Evolutionary conservation across 1,284 basidiomycete species (phyloP).

Genomic region (Mrakiaceae sp.): DNA sequence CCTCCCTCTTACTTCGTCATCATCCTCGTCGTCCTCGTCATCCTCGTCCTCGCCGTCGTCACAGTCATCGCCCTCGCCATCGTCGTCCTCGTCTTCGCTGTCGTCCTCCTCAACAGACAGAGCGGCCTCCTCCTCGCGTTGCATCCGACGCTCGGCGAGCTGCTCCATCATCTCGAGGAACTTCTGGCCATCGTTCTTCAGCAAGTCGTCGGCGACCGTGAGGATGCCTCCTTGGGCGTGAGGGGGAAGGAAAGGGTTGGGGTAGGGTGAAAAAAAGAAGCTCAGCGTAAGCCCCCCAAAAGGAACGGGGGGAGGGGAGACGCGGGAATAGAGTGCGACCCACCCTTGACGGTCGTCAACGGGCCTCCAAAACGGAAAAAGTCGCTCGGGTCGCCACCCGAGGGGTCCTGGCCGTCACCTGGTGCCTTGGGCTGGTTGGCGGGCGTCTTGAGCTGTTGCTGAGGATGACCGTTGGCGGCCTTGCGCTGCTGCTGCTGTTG

Average conservation of each 20-base stretch:
- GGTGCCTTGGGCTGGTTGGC: constrained; percentile 19
- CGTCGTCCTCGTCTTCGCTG: constrained; percentile 44
- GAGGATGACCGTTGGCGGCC: constrained; percentile 18
- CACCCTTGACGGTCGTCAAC: constrained; percentile 74
- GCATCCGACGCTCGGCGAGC: constrained; percentile 84
- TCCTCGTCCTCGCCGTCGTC: constrained; percentile 42
- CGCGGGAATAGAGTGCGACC: constrained; percentile 26
- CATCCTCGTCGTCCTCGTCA: constrained; percentile 31
- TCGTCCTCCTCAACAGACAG: constrained; percentile 52
- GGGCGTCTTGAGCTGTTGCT: constrained; percentile 32
- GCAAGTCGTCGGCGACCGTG: constrained; percentile 95
- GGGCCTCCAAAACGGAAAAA: constrained; percentile 67
- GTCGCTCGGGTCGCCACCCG: constrained; percentile 43
- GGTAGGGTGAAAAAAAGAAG: constrained; percentile 19
- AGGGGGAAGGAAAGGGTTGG: constrained; percentile 20
- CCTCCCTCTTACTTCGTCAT: constrained; percentile 25
- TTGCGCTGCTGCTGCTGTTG: constrained; percentile 21
- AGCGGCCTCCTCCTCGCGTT: constrained; percentile 81
- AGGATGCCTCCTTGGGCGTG: constrained; percentile 75
- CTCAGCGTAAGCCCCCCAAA: constrained; percentile 28
- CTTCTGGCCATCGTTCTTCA: constrained; percentile 97
- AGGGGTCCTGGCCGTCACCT: constrained; percentile 16
- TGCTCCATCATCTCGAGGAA: constrained; percentile 99
- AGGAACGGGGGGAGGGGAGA: neutral
- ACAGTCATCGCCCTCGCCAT: constrained; percentile 41